Evolutionary conservation across 108 stramenopile species (phyloP).

Genomic region (Nannochloropsis granulata): DNA sequence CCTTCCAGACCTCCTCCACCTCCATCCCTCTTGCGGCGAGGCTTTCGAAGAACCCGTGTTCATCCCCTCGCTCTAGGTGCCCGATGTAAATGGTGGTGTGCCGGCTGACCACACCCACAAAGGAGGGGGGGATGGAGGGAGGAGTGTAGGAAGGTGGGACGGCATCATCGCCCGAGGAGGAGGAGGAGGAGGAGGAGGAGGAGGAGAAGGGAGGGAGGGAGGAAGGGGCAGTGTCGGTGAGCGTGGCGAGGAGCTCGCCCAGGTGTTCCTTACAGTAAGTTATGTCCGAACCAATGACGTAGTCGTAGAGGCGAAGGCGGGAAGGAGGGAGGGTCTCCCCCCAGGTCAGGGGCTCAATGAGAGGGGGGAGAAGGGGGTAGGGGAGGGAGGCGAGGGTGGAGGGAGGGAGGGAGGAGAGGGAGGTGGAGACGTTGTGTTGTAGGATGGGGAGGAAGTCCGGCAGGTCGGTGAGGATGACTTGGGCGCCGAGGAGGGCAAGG

Average conservation of each 20-base stretch:
- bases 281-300: not conserved
- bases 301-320: not conserved
- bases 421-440: not conserved
- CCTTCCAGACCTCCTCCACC: not conserved
- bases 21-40: not conserved
- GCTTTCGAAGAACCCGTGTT: not conserved
- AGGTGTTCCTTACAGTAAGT: not conserved
- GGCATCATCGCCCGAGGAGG: not conserved
- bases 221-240: not conserved
- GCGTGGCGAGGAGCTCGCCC: not conserved
- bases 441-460: not conserved
- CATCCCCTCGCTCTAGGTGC: not conserved
- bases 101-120: not conserved
- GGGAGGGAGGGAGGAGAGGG: not conserved
- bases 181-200: not conserved
- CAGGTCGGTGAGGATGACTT: not conserved
- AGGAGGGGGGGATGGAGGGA: not conserved
- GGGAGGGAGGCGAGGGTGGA: not conserved
- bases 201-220: not conserved
- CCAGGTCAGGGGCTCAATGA: not conserved
- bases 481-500: not conserved
- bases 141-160: not conserved
- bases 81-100: not conserved
- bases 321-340: not conserved
- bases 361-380: not conserved